Conservation (phyloP, 495 filamentous ascomycete species). For the Talaromyces liani region DNA sequence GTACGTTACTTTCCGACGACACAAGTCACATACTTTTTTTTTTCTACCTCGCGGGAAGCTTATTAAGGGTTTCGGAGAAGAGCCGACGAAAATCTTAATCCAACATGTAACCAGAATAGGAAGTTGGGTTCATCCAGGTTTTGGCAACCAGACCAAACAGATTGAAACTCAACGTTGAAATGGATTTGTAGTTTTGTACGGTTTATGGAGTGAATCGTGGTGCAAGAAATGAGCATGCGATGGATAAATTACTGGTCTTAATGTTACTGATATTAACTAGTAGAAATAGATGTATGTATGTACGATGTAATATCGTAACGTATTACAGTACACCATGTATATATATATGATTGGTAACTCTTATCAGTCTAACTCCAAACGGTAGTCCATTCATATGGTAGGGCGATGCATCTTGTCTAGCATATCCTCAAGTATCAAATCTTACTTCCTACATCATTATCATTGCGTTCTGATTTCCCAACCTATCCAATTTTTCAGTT, state of each 20-base stretch:
- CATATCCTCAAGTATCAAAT: not conserved
- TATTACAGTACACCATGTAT: not conserved
- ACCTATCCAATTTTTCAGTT: not conserved
- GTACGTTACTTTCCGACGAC: no score
- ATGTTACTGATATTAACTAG: not conserved
- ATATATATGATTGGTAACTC: not conserved
- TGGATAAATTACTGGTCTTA: not conserved
- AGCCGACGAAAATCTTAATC: not conserved
- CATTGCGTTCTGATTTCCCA: not conserved
- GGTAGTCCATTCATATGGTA: not conserved
- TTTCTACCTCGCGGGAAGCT: not conserved
- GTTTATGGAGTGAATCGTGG: not conserved
- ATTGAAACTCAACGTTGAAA: not conserved
- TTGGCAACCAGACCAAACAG: not conserved
- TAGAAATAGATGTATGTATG: not conserved
- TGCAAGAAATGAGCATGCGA: not conserved
- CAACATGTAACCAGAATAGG: not conserved
- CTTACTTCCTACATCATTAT: not conserved
- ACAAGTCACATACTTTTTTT: not conserved
- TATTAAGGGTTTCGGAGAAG: not conserved
- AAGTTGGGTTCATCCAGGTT: not conserved
- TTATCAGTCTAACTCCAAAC: not conserved
- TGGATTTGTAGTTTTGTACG: not conserved
- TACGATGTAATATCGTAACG: not conserved
- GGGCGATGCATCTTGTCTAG: not conserved